A percentile compares a stretch with the other conserved stretches of the same genome.
Evolutionary conservation across 305 asterid genomes (phyloP).

Genomic region (Fraxinus greggii): DNA sequence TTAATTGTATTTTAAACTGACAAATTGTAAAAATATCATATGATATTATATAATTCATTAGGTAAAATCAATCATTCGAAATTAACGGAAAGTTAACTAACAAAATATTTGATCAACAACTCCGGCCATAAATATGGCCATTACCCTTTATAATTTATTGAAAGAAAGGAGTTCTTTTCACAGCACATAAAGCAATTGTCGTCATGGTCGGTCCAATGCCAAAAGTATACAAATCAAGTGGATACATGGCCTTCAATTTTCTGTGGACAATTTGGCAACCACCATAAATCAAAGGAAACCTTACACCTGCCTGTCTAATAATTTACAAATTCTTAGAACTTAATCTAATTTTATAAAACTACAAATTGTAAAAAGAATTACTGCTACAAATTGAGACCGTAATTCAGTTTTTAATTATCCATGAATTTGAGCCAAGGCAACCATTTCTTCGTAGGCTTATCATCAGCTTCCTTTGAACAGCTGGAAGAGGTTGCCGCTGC

Average conservation of each 20-base stretch:
- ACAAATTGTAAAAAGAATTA: background rate
- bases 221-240: background rate
- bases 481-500: conserved; percentile 28
- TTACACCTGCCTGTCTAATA: background rate
- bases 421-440: conserved; percentile 59
- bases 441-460: conserved; percentile 26
- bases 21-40: too few species aligned
- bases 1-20: too few species aligned
- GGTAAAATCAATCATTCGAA: too few species aligned
- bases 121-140: background rate
- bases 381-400: background rate
- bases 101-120: background rate
- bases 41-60: too few species aligned
- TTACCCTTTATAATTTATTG: background rate
- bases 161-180: background rate
- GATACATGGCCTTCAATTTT: background rate
- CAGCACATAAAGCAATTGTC: background rate
- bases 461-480: conserved; percentile 58
- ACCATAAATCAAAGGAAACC: background rate
- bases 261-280: background rate
- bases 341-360: background rate
- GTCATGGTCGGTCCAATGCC: background rate
- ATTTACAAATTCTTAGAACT: background rate
- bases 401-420: conserved; percentile 40
- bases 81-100: background rate